Evolutionary conservation across 805 yeast genomes (phyloP).

Genomic region (Lipomyces yamanashiensis): DNA sequence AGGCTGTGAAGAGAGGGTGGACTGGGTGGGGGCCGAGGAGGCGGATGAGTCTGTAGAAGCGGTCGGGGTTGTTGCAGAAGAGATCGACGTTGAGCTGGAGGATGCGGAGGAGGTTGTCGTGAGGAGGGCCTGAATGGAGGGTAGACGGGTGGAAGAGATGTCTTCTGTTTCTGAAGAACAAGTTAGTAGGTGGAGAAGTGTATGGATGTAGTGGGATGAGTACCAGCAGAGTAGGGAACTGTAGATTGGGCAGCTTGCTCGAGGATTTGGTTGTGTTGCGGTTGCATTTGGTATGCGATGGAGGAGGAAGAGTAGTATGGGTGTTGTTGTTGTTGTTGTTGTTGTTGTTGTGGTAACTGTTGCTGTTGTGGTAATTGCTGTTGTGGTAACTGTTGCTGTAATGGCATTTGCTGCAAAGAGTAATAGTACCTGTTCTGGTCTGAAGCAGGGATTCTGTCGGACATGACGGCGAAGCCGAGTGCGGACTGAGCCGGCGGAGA

Average conservation of each 20-base stretch:
- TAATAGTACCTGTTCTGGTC: neutral
- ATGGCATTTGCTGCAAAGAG: neutral
- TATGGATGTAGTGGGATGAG: neutral
- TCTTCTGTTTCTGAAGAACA: constrained; percentile 7
- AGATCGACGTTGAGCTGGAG: constrained; percentile 8
- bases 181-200: too few species aligned
- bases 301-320: neutral
- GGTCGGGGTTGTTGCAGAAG: neutral
- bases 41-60: neutral
- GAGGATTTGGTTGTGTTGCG: constrained; percentile 16
- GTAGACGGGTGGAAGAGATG: constrained; percentile 31
- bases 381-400: neutral
- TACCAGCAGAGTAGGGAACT: constrained; percentile 16
- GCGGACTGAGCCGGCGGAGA: constrained; percentile 5
- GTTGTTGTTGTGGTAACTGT: neutral
- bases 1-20: neutral
- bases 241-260: constrained; percentile 12
- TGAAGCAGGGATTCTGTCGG: neutral
- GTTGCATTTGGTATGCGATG: constrained; percentile 5
- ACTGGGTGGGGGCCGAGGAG: neutral
- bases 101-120: constrained; percentile 16
- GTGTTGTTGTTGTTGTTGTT: neutral
- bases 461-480: neutral
- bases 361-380: neutral
- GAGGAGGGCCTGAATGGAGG: constrained; percentile 35